Base-by-base conservation (phyloP, 1,284 basidiomycete genomes). In the Ceratobasidium sp. region DNA sequence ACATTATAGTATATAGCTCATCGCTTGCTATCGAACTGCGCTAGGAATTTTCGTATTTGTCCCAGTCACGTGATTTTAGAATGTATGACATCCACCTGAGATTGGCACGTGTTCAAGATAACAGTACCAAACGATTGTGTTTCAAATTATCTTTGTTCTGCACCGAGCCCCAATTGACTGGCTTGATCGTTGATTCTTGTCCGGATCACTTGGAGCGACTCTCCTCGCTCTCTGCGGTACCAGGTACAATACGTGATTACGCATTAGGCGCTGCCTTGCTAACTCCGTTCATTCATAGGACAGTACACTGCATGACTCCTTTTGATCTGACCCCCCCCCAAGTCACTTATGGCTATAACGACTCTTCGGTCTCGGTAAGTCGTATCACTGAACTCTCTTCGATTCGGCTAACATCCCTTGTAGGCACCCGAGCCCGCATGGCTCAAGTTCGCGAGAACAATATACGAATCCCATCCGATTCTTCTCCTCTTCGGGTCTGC, bases 391-490 rank as follows among this genome's bases (percentile, higher is more conserved):
- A 13, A 28, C 4, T 3, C 26, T 53, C 28, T 10, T 23, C 20
- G n/a, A 15, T n/a, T 18, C 49, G 2, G 40, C 49, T 64, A n/a
- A 44, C 46, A 2, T 18, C 23, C 18, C 56, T 40, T 40, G 15
- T 49, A 91, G 0, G 87, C 93, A 0, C 92, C 94, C 0, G 96
- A 98, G 83, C 93, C 94, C 1, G 85, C 94, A 3, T 87, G 92
- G 78, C 86, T 95, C 84, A 98, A 98, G 86, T 98, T 99, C 83
- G 90, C 93, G 7, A 94, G 95, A 84, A 97, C 95, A 63, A 95
- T 99, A 69, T 97, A 96, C 84, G 97, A 98, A 85, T 95, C 92
- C 83, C 97, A 97, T 0, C 87, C 99, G 6, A 98, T 98, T 82
- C 87, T 98, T 20, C 88, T 99, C 0, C 87, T 99, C 26, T 92